Conservation (phyloP, 495 filamentous ascomycete species). For the Penicillium herquei region DNA sequence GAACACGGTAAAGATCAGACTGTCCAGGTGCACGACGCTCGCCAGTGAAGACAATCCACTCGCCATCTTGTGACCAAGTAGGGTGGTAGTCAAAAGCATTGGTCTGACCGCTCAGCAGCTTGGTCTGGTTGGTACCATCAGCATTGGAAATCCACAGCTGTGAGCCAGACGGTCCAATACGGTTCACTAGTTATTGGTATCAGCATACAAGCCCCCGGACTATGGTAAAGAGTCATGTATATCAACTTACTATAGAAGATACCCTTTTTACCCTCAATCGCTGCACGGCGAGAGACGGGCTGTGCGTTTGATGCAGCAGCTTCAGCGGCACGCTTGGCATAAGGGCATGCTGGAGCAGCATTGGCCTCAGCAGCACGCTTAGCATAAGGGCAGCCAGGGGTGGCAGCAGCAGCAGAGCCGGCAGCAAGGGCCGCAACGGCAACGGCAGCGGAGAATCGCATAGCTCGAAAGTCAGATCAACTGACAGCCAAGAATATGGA, state of each 20-base stretch:
- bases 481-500: background rate
- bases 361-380: background rate
- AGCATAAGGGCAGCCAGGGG: conserved; percentile 3
- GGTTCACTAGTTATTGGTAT: conserved; percentile 12
- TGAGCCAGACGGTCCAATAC: conserved; percentile 26
- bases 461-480: background rate
- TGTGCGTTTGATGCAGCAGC: background rate
- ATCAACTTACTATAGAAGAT: conserved; percentile 12
- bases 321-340: conserved; percentile 3
- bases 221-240: no score
- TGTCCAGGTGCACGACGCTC: conserved; percentile 17
- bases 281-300: background rate
- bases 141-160: conserved; percentile 27
- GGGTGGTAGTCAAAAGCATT: conserved; percentile 30
- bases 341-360: conserved; percentile 1
- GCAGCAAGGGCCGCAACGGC: conserved; percentile 1
- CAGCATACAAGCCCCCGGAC: background rate
- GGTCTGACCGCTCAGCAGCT: conserved; percentile 22
- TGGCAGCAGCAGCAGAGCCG: conserved; percentile 2
- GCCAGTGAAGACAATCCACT: conserved; percentile 20
- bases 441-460: conserved; percentile 3
- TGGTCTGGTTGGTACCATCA: conserved; percentile 23
- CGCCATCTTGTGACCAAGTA: conserved; percentile 22
- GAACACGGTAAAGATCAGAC: conserved; percentile 18
- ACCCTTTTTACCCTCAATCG: conserved; percentile 11